Percentiles rank a stretch among this genome's conserved stretches.
phyloP scores from a whole-genome alignment of 441 rosid species.

The Gossypium lobatum region DNA sequence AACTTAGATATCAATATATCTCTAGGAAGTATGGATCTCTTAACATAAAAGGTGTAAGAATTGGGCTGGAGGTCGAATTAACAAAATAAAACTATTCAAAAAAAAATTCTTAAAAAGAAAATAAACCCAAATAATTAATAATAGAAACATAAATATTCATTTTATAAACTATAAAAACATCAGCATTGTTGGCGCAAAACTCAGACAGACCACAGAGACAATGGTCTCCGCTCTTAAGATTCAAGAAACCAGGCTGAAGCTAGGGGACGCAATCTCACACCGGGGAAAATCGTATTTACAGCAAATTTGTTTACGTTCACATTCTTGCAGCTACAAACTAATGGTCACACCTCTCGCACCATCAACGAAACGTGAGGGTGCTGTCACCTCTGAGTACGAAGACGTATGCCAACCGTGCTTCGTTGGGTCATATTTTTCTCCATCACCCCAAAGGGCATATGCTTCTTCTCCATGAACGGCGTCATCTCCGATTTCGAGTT shows the following conservation, averaged over 20 bases:
- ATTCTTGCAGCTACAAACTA: conserved; percentile 29
- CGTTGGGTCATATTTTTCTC: conserved; percentile 70
- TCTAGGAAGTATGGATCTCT: no score
- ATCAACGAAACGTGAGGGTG: conserved; percentile 43
- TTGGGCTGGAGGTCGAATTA: no score
- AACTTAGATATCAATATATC: no score
- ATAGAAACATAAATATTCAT: no score
- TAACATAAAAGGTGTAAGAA: no score
- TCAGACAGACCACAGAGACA: no score
- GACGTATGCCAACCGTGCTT: conserved; percentile 35
- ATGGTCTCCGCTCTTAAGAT: background rate
- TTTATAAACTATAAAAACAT: no score
- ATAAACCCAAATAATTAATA: no score
- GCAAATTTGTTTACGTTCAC: no score
- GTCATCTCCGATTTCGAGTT: conserved; percentile 72
- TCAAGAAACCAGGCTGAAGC: background rate
- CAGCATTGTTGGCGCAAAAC: no score
- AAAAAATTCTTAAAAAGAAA: no score
- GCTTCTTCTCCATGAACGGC: conserved; percentile 95
- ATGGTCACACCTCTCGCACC: conserved; percentile 80
- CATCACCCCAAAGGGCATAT: conserved; percentile 90
- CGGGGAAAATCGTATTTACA: background rate
- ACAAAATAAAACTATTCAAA: no score
- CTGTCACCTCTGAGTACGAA: conserved; percentile 27
- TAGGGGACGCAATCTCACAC: background rate